Base-by-base conservation (phyloP, 2,329 filamentous ascomycete genomes). In the Aschersonia sp. region DNA sequence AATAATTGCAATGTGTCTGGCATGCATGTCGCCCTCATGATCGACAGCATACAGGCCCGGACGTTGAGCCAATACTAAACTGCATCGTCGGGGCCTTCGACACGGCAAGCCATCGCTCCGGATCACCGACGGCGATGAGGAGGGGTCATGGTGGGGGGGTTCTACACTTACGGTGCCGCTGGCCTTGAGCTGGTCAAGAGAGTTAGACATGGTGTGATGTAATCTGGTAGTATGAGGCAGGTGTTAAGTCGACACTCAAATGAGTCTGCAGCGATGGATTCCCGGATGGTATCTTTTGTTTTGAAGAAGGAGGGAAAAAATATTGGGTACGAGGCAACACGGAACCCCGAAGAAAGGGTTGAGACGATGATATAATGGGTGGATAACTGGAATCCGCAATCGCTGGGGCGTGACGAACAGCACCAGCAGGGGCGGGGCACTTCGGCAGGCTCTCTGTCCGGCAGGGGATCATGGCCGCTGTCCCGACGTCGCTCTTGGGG, bases 141-240 rank as follows among this genome's bases (percentile, higher is more conserved):
- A 61, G 61, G 63, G 61, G 61, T 56, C 56, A 49, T 52, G 52
- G 53, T 55, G 53, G 57, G 40, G 20, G 59, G 53, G 54, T 55
- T 51, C 48, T 45, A 28, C 45, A 85, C 87, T 71, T 78, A 94
- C 89, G 64, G 92, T 98, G 83, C 92, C 92, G 66, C 84, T 71
- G 75, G 87, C 82, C 80, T 98, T 98, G 69, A 98, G 81, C 75
- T 97, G 89, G 61, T 97, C 92, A 61, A 98, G 85, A 70, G 89
- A 87, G 70, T 74, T 84, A 70, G 87, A 71, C 89, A 96, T 96
- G 56, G 47, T 63, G 54, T 50, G 38, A 31, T 38, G 28, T 43
- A 12, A 45, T 9, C 29, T 43, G 43, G 10, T n/a, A 40, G 31
- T 20, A 46, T 9, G 31, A 32, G 7, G 9, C 30, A 46, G 6